Evolutionary conservation across 1,284 basidiomycete genomes (phyloP), one percentile per base, ranked within the genome.

Genomic region (Cronartium ribicola): DNA sequence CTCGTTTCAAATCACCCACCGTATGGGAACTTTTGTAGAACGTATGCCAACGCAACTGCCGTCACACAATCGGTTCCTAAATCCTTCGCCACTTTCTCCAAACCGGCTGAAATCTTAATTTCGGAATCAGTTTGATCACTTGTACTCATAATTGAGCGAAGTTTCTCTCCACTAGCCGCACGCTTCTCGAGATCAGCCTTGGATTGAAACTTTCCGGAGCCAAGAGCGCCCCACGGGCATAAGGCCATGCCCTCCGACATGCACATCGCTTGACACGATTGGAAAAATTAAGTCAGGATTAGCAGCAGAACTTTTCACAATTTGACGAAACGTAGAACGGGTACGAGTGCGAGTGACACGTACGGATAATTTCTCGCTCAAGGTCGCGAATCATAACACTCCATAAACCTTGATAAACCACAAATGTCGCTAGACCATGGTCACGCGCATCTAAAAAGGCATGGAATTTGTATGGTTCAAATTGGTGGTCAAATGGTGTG

Each of bases 331-430:
- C n/a, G 17, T 41, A 44, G 7, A n/a, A 62, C 8, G 20, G 5
- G 5, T 20, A 17, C 29, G 11, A 2, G 4, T 82, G 13, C 13
- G 4, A 20, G n/a, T 20, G 11, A 13, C 43, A 20, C 63, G 37
- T 41, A 66, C 41, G 46, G 36, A 40, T 39, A 5, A 46, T 59
- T 39, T 40, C 67, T 7, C 62, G 43, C n/a, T 51, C 57, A n/a
- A 51, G 5, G 7, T 40, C 17, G n/a, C 65, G 41, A 48, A 46
- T 77, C 72, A 84, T 79, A 64, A 87, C 81, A 77, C 83, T 85
- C 84, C 85, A 88, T 11, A 78, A 77, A 37, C 86, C 87, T 79
- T 87, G 86, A 78, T 86, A 88, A 71, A 88, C 81, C 59, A 84
- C 83, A 76, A 88, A 88, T 6, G 84, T 85, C 0, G 85, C 83